Evolutionary conservation across 1,284 basidiomycete genomes (phyloP), one percentile per base, ranked within the genome.

Genomic region (Ceratobasidium sp.): DNA sequence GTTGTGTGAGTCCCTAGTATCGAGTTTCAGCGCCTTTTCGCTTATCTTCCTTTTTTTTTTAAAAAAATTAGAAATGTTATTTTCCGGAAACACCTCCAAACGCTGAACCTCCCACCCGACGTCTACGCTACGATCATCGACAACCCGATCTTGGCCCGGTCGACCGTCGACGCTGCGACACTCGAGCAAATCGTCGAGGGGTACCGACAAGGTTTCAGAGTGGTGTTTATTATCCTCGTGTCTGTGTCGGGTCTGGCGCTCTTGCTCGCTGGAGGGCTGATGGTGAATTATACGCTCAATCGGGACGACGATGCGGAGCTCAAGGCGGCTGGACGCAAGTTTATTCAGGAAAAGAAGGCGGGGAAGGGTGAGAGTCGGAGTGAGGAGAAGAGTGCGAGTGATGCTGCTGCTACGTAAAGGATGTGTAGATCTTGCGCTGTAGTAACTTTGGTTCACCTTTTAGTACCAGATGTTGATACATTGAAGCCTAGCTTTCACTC

Each of bases 291-390:
- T 38, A 79, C 80, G n/a, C 65, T 85, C 59, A 82, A 81, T 40
- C 67, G 83, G 10, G 81, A 80, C 12, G 85, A 85, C 56, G 85
- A 85, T 68, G 79, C 82, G 42, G 81, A 81, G 74, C 78, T 85
- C 12, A 84, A 83, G 77, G 79, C 81, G 69, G 80, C 82, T 57
- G 84, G 50, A 40, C 23, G 33, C 15, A 50, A 67, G 23, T 67
- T 67, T 40, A 7, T 67, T 38, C 20, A 67, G 20, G 48, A 67
- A 48, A 67, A 54, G 12, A 67, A 67, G 42, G 20, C 15, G 28
- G 67, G n/a, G 17, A 42, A 56, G 20, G 50, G 50, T n/a, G 50
- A 13, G 20, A 52, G 20, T 13, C 6, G 50, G 17, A 20, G 20
- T 13, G 50, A n/a, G 20, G 20, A 17, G 6, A 52, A 52, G 50